Evolutionary conservation across 441 rosid genomes (phyloP).

Genomic region (Syzygium syzygioides): DNA sequence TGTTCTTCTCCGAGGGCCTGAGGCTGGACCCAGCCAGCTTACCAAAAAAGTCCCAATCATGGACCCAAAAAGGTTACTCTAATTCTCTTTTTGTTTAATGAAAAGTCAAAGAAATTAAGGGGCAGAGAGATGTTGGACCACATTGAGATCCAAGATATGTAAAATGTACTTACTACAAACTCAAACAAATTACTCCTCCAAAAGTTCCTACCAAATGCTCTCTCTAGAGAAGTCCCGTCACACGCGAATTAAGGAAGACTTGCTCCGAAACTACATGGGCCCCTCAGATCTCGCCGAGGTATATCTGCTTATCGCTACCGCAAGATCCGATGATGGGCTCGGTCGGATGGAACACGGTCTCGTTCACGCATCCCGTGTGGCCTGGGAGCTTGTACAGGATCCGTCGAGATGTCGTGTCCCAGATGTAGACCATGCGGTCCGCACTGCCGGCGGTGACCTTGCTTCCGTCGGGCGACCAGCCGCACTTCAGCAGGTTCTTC

Average conservation of each 20-base stretch:
- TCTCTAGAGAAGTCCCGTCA: not conserved
- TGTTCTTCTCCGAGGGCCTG: not conserved
- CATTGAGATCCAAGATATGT: not conserved
- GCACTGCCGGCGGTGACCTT: slow-evolving; percentile 92
- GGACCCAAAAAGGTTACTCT: not conserved
- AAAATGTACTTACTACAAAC: not conserved
- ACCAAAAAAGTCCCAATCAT: not conserved
- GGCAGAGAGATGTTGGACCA: not conserved
- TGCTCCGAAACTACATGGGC: not conserved
- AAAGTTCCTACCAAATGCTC: not conserved
- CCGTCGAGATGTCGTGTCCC: slow-evolving; percentile 88
- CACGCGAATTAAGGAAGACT: not conserved
- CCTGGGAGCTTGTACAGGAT: slow-evolving; percentile 92
- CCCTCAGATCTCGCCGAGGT: slow-evolving; percentile 71
- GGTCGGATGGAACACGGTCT: slow-evolving; percentile 70
- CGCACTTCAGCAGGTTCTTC: slow-evolving; percentile 76
- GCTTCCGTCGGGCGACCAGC: slow-evolving; percentile 94
- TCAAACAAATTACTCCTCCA: not conserved
- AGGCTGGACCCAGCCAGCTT: not conserved
- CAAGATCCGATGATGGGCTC: slow-evolving; percentile 87
- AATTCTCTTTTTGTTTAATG: not conserved
- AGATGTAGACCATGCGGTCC: slow-evolving; percentile 90
- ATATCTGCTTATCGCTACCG: slow-evolving; percentile 87
- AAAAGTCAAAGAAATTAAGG: not conserved
- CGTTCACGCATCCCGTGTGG: slow-evolving; percentile 84